Percentiles rank a stretch among this genome's conserved stretches.
These are phyloP conservation scores for Ophiostoma perfectum DNA, from an alignment of 2,329 filamentous ascomycete species.

Conservation along the genomic window DNA sequence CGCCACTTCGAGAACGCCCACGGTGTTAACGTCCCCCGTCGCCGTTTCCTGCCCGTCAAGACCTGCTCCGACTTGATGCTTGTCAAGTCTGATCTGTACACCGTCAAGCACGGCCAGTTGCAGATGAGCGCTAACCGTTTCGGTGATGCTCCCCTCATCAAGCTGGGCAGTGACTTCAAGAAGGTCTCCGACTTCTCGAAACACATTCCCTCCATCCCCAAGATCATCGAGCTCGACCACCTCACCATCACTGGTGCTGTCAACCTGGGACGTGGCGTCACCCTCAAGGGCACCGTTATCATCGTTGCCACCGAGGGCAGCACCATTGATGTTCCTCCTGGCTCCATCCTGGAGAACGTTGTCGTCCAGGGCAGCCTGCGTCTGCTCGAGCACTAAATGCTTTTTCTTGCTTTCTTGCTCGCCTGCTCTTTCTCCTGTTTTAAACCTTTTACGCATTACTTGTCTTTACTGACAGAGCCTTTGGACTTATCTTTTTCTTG, in stretches of 20 bases:
- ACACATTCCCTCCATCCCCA: slow-evolving; percentile 79
- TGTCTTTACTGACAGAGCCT: slow-evolving; percentile 4
- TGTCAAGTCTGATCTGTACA: slow-evolving; percentile 99
- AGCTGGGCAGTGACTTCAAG: slow-evolving; percentile 99
- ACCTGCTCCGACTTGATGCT: slow-evolving; percentile 99
- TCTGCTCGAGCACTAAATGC: slow-evolving; percentile 57
- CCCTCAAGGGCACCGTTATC: slow-evolving; percentile 96
- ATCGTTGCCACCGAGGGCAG: slow-evolving; percentile 96
- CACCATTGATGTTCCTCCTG: slow-evolving; percentile 95
- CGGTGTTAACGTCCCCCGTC: slow-evolving; percentile 95
- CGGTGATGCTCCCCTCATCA: slow-evolving; percentile 94
- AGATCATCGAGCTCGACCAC: slow-evolving; percentile 88
- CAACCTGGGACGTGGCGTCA: slow-evolving; percentile 92
- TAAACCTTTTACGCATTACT: slow-evolving; percentile 5
- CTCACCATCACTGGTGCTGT: slow-evolving; percentile 96
- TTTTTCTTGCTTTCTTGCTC: background rate
- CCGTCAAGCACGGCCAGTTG: slow-evolving; percentile 95
- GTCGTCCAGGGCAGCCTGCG: slow-evolving; percentile 95
- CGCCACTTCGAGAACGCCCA: slow-evolving; percentile 98
- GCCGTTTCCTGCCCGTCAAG: slow-evolving; percentile 99
- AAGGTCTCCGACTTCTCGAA: slow-evolving; percentile 97
- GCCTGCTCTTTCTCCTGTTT: background rate
- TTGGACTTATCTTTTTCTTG: background rate
- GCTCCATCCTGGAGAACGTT: slow-evolving; percentile 96
- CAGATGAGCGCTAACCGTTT: slow-evolving; percentile 96